Evolutionary conservation across 805 yeast genomes (phyloP).

Genomic region (Cyberlindnera petersonii): DNA sequence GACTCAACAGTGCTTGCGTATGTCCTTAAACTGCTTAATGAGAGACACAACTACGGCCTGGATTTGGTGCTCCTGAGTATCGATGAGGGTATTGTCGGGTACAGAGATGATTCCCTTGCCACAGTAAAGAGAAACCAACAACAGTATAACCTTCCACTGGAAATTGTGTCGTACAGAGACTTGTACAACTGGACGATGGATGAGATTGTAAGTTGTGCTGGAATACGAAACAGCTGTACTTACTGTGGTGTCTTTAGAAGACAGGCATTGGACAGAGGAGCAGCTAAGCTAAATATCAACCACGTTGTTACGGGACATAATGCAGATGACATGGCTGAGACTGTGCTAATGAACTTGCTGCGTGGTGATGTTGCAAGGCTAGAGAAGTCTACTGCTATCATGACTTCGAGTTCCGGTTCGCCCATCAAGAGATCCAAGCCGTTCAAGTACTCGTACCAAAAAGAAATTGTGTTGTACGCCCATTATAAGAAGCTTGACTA

Average conservation of each 20-base stretch:
- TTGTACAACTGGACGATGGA: conserved; percentile 98
- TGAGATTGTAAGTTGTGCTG: conserved; percentile 91
- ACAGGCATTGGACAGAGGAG: conserved; percentile 96
- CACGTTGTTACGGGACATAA: conserved; percentile 98
- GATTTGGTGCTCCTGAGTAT: conserved; percentile 77
- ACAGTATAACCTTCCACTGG: conserved; percentile 78
- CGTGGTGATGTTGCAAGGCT: conserved; percentile 96
- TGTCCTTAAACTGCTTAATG: conserved; percentile 80
- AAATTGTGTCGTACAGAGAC: conserved; percentile 81
- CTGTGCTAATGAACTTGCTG: conserved; percentile 88
- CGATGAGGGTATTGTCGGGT: conserved; percentile 97
- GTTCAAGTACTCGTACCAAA: conserved; percentile 91
- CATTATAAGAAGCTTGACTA: conserved; percentile 94
- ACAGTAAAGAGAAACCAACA: conserved; percentile 90
- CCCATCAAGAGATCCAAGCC: conserved; percentile 95
- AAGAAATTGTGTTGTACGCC: conserved; percentile 95
- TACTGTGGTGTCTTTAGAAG: conserved; percentile 97
- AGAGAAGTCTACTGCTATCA: conserved; percentile 80
- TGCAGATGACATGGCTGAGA: conserved; percentile 99
- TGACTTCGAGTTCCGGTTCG: conserved; percentile 79
- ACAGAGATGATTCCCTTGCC: conserved; percentile 94
- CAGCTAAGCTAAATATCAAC: conserved; percentile 73
- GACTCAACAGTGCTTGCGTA: conserved; percentile 95
- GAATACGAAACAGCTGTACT: conserved; percentile 90
- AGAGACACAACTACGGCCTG: conserved; percentile 84